Evolutionary conservation across 2,329 filamentous ascomycete species (phyloP).

Genomic region (Aureobasidium sp.): DNA sequence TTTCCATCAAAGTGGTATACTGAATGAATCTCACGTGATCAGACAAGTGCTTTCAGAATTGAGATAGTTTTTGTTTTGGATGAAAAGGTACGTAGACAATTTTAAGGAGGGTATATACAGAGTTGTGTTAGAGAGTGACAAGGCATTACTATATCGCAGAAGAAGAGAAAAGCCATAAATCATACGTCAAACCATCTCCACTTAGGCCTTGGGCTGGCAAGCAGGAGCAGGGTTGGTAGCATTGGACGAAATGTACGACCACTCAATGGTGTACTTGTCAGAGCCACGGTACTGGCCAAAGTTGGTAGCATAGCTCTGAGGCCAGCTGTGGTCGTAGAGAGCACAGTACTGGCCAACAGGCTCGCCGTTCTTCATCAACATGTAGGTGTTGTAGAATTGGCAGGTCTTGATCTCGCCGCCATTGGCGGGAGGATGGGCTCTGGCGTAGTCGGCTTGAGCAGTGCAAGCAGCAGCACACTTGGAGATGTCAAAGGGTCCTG

Average conservation of each 20-base stretch:
- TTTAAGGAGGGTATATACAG: not conserved
- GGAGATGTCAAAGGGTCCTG: constrained; percentile 23
- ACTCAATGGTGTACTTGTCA: constrained; percentile 21
- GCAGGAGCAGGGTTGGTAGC: constrained; percentile 13
- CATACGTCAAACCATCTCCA: not conserved
- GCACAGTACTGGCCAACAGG: constrained; percentile 25
- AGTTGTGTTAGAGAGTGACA: not conserved
- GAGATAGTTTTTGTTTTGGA: not conserved
- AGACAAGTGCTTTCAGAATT: not conserved
- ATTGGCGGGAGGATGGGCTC: constrained; percentile 9
- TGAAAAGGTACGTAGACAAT: not conserved
- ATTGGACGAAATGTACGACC: constrained; percentile 20
- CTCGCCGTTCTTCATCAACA: constrained; percentile 24
- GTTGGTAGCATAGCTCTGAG: constrained; percentile 22
- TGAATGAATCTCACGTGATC: not conserved
- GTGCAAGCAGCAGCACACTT: constrained; percentile 24
- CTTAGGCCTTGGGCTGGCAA: constrained; percentile 7
- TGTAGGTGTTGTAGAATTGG: constrained; percentile 30
- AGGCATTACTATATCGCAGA: not conserved
- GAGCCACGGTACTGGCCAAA: constrained; percentile 20
- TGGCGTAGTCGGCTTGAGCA: constrained; percentile 15
- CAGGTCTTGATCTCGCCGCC: constrained; percentile 22
- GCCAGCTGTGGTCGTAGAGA: constrained; percentile 22
- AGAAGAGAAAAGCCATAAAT: not conserved
- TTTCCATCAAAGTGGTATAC: too few relatives aligned